Base-by-base conservation (phyloP, 2,329 filamentous ascomycete species). In the Botrytis hyacinthi region DNA sequence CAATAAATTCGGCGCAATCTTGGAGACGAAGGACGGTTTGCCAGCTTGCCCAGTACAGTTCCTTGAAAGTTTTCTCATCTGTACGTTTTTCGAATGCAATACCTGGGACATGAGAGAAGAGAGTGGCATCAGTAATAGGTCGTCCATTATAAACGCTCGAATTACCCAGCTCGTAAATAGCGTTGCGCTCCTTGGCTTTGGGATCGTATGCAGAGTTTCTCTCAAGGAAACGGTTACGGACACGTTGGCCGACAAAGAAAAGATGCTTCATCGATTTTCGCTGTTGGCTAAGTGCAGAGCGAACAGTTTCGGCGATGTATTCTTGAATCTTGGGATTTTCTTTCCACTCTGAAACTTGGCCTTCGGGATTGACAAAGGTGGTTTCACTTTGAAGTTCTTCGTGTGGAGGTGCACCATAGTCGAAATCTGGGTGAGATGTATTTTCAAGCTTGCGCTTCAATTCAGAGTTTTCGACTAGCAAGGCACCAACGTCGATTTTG, bases 181-280 rank as follows among this genome's bases (percentile, higher is more conserved):
- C 40, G 14, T 72, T 67, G 22, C 62, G 29, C 42, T 72, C 71
- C 40, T 72, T 72, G 37, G 62, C 40, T 32, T 72, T 60, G 14
- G 71, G 71, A 32, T 72, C 71, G 14, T 44, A 37, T 37, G 35
- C 32, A n/a, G 62, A 72, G n/a, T 72, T 72, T 48, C 71, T 46
- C 12, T 72, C 71, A 10, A 72, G 44, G 40, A 72, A 72, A 37
- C 71, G 62, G 26, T 72, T 72, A 8, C 71, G 71, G n/a, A 72
- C 71, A 18, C 71, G 71, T 29, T 72, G 71, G 7, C 71, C 71
- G 35, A 72, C 71, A 42, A 72, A 72, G 40, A 72, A 72, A 18
- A 72, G 62, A 40, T 72, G 71, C 18, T 72, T 72, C 71, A 72
- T 72, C 14, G 71, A 72, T 37, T 72, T 72, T 37, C 70, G 70